phyloP scores from a whole-genome alignment of 768 basidiomycete genomes.

The Mycena maculata region DNA sequence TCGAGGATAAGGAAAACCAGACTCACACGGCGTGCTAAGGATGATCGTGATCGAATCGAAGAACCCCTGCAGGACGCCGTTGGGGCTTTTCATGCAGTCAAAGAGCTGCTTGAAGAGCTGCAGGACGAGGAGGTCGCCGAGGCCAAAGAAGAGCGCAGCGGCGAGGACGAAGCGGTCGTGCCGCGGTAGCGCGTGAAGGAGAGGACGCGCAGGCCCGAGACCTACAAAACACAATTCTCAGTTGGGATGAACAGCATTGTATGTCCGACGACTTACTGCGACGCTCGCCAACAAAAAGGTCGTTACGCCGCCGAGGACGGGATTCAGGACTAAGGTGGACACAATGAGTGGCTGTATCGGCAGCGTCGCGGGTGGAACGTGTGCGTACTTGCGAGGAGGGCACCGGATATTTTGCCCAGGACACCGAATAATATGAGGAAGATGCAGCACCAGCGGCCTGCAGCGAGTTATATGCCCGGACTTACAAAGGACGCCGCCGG shows the following conservation, averaged over 20 bases:
- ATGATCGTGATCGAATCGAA: slow-evolving; percentile 85
- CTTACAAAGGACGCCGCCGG: no score
- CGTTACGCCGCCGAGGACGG: slow-evolving; percentile 87
- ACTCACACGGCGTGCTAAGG: slow-evolving; percentile 83
- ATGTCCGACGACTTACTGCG: slow-evolving; percentile 36
- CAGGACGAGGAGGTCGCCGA: slow-evolving; percentile 78
- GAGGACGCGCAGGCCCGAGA: slow-evolving; percentile 31
- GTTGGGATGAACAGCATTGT: no score
- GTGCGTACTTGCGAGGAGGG: slow-evolving; percentile 72
- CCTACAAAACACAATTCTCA: slow-evolving; percentile 25
- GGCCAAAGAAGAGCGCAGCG: slow-evolving; percentile 74
- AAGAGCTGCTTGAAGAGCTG: slow-evolving; percentile 76
- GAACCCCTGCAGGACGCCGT: slow-evolving; percentile 70
- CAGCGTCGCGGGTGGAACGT: no score
- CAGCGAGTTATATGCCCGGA: no score
- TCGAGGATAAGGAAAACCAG: background rate
- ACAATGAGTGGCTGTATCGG: background rate
- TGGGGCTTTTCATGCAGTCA: slow-evolving; percentile 65
- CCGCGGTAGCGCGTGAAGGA: slow-evolving; percentile 56
- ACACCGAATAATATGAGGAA: slow-evolving; percentile 86
- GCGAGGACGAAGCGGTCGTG: slow-evolving; percentile 78
- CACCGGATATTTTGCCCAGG: slow-evolving; percentile 79
- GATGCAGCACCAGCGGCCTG: slow-evolving; percentile 83
- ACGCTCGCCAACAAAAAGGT: slow-evolving; percentile 89
- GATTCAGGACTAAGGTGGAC: slow-evolving; percentile 63